These are phyloP conservation scores for Tetraselmis striata DNA, from an alignment of 139 green algal species.

Conservation along the genomic window DNA sequence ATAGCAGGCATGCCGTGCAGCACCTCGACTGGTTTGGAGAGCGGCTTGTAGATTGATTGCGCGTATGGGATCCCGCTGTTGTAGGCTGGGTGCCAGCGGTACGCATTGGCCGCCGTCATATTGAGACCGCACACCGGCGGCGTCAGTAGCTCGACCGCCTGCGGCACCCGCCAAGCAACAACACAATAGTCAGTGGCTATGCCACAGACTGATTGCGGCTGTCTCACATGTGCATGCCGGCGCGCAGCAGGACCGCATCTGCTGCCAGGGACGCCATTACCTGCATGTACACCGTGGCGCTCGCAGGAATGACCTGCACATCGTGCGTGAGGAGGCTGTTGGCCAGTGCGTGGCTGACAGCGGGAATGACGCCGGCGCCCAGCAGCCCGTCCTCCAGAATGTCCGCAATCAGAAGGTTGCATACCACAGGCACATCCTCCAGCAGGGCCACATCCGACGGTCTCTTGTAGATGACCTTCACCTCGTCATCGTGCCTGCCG, in stretches of 20 bases:
- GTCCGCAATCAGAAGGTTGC: constrained; percentile 61
- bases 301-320: constrained; percentile 49
- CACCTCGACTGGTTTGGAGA: constrained; percentile 43
- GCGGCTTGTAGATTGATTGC: constrained; percentile 23
- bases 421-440: constrained; percentile 52
- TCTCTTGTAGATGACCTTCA: constrained; percentile 58
- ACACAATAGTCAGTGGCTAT: too few species aligned
- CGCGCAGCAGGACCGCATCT: too few species aligned
- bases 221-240: too few species aligned
- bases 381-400: constrained; percentile 70
- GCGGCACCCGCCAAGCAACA: too few species aligned
- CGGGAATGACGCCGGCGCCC: constrained; percentile 50
- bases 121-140: constrained; percentile 43
- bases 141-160: constrained; percentile 48
- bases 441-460: constrained; percentile 57
- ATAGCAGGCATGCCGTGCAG: too few species aligned
- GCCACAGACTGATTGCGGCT: too few species aligned
- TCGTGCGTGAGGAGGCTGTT: constrained; percentile 43
- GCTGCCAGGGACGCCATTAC: too few species aligned
- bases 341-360: constrained; percentile 38
- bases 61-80: constrained; percentile 29
- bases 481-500: constrained; percentile 19
- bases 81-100: constrained; percentile 53
- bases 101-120: constrained; percentile 44
- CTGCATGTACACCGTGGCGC: constrained; percentile 57